These are phyloP conservation scores for Tillandsia leiboldiana DNA, from an alignment of 176 grass and related monocot genomes.

Conservation along the genomic window DNA sequence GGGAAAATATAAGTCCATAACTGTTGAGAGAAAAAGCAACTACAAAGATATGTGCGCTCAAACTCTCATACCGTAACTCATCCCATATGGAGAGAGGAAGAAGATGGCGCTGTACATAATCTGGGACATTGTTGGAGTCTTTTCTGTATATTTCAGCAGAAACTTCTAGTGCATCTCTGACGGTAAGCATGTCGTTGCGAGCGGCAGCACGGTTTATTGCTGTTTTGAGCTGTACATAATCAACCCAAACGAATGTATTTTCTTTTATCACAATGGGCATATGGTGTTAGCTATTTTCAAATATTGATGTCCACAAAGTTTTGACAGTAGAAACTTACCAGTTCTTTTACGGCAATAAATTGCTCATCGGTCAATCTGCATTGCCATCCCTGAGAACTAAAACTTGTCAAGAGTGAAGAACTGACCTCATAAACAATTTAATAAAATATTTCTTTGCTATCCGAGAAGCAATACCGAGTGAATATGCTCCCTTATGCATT, in stretches of 20 bases:
- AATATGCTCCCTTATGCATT: conserved; percentile 99
- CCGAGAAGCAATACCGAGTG: conserved; percentile 50
- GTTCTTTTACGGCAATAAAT: conserved; percentile 97
- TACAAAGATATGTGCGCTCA: background rate
- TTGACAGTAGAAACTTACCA: conserved; percentile 51
- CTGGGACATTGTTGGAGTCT: conserved; percentile 96
- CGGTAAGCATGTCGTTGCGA: conserved; percentile 68
- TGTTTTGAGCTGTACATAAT: conserved; percentile 63
- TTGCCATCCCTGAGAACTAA: conserved; percentile 85
- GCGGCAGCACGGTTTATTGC: conserved; percentile 77
- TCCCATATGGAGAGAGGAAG: conserved; percentile 92
- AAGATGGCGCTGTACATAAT: conserved; percentile 95
- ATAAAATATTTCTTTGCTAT: background rate
- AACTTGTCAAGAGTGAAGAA: conserved; percentile 24
- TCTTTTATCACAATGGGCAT: background rate
- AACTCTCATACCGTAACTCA: conserved; percentile 62
- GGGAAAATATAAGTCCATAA: background rate
- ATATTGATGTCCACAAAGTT: conserved; percentile 5
- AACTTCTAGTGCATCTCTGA: conserved; percentile 99
- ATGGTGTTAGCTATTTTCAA: background rate
- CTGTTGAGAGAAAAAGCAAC: background rate
- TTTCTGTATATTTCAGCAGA: conserved; percentile 97
- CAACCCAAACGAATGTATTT: background rate
- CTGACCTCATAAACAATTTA: background rate
- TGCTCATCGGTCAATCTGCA: conserved; percentile 97